Evolutionary conservation across 345 rosid genomes (phyloP), one percentile per base, ranked within the genome.

Genomic region (Citrus sinensis): DNA sequence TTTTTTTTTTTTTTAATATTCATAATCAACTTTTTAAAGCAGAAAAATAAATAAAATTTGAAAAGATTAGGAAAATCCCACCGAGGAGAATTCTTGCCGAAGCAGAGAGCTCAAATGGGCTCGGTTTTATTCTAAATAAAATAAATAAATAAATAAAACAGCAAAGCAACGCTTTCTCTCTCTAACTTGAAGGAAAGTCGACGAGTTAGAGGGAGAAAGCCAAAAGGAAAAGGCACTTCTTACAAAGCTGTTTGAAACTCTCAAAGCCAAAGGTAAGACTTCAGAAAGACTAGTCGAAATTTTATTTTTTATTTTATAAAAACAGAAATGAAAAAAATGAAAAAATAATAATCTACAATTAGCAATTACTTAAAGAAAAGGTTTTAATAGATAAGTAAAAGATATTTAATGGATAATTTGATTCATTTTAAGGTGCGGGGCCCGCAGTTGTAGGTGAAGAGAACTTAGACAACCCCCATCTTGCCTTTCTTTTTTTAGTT

Each of bases 391-490:
- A 17, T 54, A 51, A 51, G 16, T 4, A 5, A 17, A 54, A 17
- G 3, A 4, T 40, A 9, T 40, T 40, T 40, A 40, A 40, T 9
- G 10, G 13, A 40, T 5, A 17, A 17, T 4, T 4, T 54, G 19
- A 54, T 16, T 54, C 5, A 16, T 4, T 54, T 59, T 4, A 60
- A 77, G 58, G 19, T 32, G 59, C 3, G 40, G 82, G 81, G 19
- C 58, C 82, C 71, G 29, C 62, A 39, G 25, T 2, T 34, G 0
- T 13, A 67, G 51, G 86, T 87, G 84, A 84, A 78, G 89, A 70
- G 92, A 83, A 89, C 87, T 85, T 89, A 76, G 89, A 87, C 88
- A 27, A 2, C 27, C 4, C 22, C 42, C 69, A 2, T 2, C 69
- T 64, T 30, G 68, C 24, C 35, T 63, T 6, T 54, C 58, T 22